A percentile compares a stretch with the other conserved stretches of the same genome.
Conservation (phyloP, 441 rosid species). For the Eruca vesicaria region DNA sequence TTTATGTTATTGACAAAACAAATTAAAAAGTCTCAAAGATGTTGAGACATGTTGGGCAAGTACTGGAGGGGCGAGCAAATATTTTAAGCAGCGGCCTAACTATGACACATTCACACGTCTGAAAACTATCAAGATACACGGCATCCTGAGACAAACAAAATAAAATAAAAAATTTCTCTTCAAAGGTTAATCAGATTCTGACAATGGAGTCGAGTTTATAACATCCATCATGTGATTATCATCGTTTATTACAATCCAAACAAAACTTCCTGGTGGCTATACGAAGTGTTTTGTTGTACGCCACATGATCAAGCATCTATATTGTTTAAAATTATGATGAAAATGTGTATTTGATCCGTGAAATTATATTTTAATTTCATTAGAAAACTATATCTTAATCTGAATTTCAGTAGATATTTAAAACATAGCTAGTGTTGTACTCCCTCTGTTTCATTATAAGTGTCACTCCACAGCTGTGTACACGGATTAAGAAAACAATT, state of each 20-base stretch:
- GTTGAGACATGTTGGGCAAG: constrained; percentile 1
- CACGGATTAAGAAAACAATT: too few species aligned
- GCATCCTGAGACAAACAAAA: background rate
- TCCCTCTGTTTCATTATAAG: too few species aligned
- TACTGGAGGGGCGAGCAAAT: constrained; percentile 13
- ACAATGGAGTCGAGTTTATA: constrained; percentile 15
- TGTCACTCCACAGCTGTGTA: too few species aligned
- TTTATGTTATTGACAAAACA: background rate
- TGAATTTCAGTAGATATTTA: background rate
- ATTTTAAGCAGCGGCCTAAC: constrained; percentile 24
- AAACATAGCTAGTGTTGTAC: too few species aligned
- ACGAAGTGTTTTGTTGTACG: constrained; percentile 17
- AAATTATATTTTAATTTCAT: too few species aligned
- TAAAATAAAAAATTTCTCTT: too few species aligned
- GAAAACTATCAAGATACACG: constrained; percentile 4
- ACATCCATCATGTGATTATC: constrained; percentile 26
- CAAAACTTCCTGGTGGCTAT: background rate
- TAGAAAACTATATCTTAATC: background rate
- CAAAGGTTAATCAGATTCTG: constrained; percentile 11
- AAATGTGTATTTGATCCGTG: background rate
- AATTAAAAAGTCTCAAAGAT: background rate
- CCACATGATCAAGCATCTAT: constrained; percentile 10
- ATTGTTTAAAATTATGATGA: background rate
- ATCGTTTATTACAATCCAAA: background rate
- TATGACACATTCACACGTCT: constrained; percentile 21